A percentile compares a stretch with the other conserved stretches of the same genome.
phyloP scores from a whole-genome alignment of 2,329 filamentous ascomycete species.

The Dothistroma septosporum region DNA sequence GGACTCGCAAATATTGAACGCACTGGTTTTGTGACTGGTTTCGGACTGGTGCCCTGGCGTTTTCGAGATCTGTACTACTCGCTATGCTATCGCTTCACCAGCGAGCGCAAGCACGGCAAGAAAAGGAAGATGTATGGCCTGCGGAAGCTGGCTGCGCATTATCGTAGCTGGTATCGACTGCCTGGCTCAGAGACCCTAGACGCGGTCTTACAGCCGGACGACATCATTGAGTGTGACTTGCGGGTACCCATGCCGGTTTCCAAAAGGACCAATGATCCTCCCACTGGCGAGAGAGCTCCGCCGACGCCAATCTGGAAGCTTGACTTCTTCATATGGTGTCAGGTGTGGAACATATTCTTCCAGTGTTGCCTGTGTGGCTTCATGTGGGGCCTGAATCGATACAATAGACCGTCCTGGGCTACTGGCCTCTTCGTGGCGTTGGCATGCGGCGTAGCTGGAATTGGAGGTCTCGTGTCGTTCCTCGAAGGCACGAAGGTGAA shows the following conservation, averaged over 20 bases:
- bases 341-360: constrained; percentile 73
- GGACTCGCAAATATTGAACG: constrained; percentile 78
- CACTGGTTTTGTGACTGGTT: constrained; percentile 80
- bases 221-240: constrained; percentile 36
- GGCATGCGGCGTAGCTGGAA: constrained; percentile 64
- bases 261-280: constrained; percentile 61
- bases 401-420: constrained; percentile 70
- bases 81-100: constrained; percentile 56
- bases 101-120: constrained; percentile 21
- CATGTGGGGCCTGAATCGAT: constrained; percentile 63
- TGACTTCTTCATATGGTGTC: constrained; percentile 74
- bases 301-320: constrained; percentile 70
- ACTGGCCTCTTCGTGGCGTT: constrained; percentile 75
- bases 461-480: constrained; percentile 67
- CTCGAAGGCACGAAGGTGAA: constrained; percentile 67
- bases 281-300: constrained; percentile 67
- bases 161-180: constrained; percentile 71
- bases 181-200: constrained; percentile 60
- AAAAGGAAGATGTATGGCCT: constrained; percentile 51
- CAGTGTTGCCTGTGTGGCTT: constrained; percentile 65
- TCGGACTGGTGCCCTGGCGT: constrained; percentile 79
- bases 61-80: constrained; percentile 75
- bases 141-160: constrained; percentile 67
- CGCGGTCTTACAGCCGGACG: neutral
- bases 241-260: constrained; percentile 60